These are phyloP conservation scores for Eutypa lata DNA, from an alignment of 2,329 filamentous ascomycete species.

Conservation along the genomic window DNA sequence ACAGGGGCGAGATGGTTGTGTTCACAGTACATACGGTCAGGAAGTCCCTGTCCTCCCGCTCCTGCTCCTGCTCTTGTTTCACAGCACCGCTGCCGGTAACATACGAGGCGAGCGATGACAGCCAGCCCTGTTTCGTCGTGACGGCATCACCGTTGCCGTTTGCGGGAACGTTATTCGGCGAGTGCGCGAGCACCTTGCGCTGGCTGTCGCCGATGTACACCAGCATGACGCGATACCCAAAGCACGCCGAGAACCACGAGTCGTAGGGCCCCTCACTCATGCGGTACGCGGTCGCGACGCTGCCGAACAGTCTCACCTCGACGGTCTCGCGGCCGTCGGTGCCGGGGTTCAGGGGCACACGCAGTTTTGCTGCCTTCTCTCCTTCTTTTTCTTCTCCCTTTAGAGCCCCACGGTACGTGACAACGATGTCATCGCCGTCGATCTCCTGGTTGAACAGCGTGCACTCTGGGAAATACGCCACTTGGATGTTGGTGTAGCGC, in stretches of 20 bases:
- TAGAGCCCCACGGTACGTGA: slow-evolving; percentile 39
- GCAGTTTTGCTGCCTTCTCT: slow-evolving; percentile 33
- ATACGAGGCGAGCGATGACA: slow-evolving; percentile 31
- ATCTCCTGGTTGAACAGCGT: slow-evolving; percentile 63
- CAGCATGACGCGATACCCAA: slow-evolving; percentile 60
- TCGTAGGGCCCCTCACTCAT: slow-evolving; percentile 58
- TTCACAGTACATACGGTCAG: too few species aligned
- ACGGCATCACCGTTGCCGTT: slow-evolving; percentile 21
- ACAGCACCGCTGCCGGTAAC: slow-evolving; percentile 19
- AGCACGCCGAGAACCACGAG: slow-evolving; percentile 64
- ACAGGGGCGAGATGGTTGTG: too few species aligned
- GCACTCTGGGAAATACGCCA: slow-evolving; percentile 56
- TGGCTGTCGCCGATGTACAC: slow-evolving; percentile 62
- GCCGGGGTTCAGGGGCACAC: slow-evolving; percentile 56
- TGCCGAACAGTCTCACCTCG: slow-evolving; percentile 57
- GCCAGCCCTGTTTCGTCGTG: slow-evolving; percentile 25
- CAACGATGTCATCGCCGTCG: slow-evolving; percentile 32
- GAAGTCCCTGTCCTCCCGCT: slow-evolving; percentile 27
- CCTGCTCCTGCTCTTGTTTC: slow-evolving; percentile 17
- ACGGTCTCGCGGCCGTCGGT: slow-evolving; percentile 42
- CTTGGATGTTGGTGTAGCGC: slow-evolving; percentile 45
- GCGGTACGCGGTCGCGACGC: slow-evolving; percentile 55
- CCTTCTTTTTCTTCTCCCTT: slow-evolving; percentile 33
- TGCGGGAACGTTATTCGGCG: slow-evolving; percentile 32
- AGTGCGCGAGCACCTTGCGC: slow-evolving; percentile 60